phyloP scores from a whole-genome alignment of 116 monocot species.

The Trichopus zeylanicus region DNA sequence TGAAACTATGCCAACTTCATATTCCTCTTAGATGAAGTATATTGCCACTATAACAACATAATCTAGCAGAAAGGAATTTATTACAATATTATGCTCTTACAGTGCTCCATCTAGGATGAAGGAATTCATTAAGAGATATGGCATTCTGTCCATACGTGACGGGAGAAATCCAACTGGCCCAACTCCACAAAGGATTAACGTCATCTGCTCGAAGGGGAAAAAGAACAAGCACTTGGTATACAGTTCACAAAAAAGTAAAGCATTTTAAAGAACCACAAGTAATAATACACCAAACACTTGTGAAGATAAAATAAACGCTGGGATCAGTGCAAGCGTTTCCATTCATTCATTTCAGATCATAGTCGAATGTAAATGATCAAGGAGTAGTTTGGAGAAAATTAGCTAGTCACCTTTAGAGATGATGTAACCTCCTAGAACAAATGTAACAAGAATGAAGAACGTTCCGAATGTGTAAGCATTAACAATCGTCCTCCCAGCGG shows the following conservation, averaged over 20 bases:
- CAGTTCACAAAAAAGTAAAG: no score
- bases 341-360: no score
- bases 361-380: no score
- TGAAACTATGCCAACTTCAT: no score
- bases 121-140: conserved; percentile 73
- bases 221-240: background rate
- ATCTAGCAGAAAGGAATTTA: background rate
- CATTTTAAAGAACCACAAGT: no score
- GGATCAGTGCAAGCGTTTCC: no score
- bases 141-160: conserved; percentile 82
- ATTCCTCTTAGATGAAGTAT: no score
- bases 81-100: conserved; percentile 19
- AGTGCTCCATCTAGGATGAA: conserved; percentile 68
- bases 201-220: conserved; percentile 18
- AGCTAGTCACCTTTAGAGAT: conserved; percentile 58
- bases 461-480: conserved; percentile 47
- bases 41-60: no score
- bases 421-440: conserved; percentile 62
- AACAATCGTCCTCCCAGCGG: conserved; percentile 57
- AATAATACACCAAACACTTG: no score
- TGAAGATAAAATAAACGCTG: no score
- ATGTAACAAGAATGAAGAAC: conserved; percentile 32
- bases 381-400: no score
- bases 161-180: conserved; percentile 78
- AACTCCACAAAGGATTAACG: conserved; percentile 74